Evolutionary conservation across 2,329 filamentous ascomycete genomes (phyloP), one percentile per base, ranked within the genome.

Genomic region (Exserohilum rostratum): DNA sequence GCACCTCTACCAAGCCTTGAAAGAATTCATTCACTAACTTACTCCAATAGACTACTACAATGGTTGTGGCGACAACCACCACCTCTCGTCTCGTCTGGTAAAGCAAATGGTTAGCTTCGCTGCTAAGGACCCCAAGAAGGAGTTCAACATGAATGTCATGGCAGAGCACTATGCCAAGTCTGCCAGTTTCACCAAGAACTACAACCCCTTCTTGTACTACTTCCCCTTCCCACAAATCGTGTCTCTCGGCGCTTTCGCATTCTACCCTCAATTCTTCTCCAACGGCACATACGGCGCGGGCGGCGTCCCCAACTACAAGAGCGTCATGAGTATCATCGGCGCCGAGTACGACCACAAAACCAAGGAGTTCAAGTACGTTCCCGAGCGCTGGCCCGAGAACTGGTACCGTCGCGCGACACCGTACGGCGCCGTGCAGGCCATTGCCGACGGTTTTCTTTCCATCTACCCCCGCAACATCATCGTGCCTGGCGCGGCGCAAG

Each of bases 361-460:
- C 3, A 76, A 73, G 7, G 72, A 77, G 43, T 82, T 82, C 62
- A 77, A 76, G 13, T 68, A 75, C 17, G 81, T 82, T 17, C 77
- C 77, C 58, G 81, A 84, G 61, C 74, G 76, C 11, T 83, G 83
- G 50, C 82, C 82, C 0, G 76, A 80, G 40, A 83, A 83, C 68
- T 84, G 80, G 78, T 84, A 80, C 68, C 76, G 77, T 42, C 71
- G 72, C 3, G 71, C 76, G 0, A 70, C 76, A 0, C 80, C 82
- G 43, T 84, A 82, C 53, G 77, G 77, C 20, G 69, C 81, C 6
- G 66, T 80, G 2, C 70, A 63, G 37, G 64, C 70, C 6, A 49
- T 76, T 30, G 62, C 64, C 18, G 70, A 76, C 27, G 72, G 57
- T 5, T 72, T 73, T 48, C 56, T 65, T 7, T 38, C 58, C 11